phyloP scores from a whole-genome alignment of 164 flowering plant species.

The Malania oleifera region DNA sequence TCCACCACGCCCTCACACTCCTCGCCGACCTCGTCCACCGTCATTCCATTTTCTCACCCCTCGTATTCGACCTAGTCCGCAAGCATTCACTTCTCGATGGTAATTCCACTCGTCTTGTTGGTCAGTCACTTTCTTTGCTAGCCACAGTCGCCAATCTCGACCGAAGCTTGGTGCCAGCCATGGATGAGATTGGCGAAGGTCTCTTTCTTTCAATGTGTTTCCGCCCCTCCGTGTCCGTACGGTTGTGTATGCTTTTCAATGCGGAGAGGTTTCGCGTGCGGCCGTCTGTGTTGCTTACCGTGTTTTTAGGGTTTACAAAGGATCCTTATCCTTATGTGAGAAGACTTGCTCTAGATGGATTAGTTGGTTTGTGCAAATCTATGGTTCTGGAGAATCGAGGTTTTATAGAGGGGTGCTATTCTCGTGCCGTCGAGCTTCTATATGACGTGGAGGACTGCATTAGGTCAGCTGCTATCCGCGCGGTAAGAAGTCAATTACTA shows the following conservation, averaged over 20 bases:
- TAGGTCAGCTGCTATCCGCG: neutral
- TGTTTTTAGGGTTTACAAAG: constrained; percentile 2
- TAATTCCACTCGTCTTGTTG: neutral
- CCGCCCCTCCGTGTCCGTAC: neutral
- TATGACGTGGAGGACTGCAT: neutral
- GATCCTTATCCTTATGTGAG: constrained; percentile 4
- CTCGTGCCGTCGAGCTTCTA: neutral
- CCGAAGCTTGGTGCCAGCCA: neutral
- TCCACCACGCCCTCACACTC: neutral
- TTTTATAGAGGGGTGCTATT: neutral
- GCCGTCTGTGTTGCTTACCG: neutral
- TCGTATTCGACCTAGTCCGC: neutral
- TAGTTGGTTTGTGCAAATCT: neutral
- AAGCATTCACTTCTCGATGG: neutral
- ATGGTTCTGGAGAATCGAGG: neutral
- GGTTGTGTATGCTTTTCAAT: neutral
- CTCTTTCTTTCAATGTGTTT: neutral
- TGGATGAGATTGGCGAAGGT: neutral
- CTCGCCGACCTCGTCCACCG: neutral
- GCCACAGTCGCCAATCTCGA: neutral
- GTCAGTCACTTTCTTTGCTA: neutral
- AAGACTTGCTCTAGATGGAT: neutral
- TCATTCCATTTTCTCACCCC: neutral
- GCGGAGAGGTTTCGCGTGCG: constrained; percentile 2
- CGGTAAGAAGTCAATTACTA: too few species aligned